Percentiles rank a stretch among this genome's conserved stretches.
These are phyloP conservation scores for Neltuma alba DNA, from an alignment of 306 rosid species.

Conservation along the genomic window DNA sequence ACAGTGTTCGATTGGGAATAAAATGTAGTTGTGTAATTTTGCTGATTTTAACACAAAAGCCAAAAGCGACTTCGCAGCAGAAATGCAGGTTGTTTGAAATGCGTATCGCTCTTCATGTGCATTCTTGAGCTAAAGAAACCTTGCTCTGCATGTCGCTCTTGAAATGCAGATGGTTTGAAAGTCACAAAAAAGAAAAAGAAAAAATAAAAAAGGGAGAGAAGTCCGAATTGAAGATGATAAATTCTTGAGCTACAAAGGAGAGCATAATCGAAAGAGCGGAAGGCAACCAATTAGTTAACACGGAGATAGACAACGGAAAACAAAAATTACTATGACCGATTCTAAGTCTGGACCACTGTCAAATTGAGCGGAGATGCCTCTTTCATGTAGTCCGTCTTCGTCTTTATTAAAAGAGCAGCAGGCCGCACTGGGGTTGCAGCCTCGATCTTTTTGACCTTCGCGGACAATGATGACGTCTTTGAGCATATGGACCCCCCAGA, in stretches of 20 bases:
- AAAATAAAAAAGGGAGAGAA: background rate
- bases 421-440: background rate
- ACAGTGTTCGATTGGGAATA: background rate
- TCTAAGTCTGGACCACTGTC: background rate
- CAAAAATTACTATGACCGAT: background rate
- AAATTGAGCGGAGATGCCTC: background rate
- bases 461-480: background rate
- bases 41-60: background rate
- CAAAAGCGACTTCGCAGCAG: background rate
- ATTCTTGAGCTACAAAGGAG: background rate
- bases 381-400: background rate
- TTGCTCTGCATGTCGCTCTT: background rate
- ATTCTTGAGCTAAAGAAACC: no score
- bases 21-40: background rate
- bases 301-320: background rate
- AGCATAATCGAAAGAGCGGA: background rate
- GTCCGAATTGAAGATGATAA: background rate
- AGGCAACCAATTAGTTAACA: background rate
- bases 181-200: background rate
- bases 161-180: background rate
- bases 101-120: background rate
- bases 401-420: background rate
- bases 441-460: background rate
- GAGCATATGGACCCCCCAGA: background rate
- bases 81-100: no score